Percentiles rank a stretch among this genome's conserved stretches.
These are phyloP conservation scores for Cryomyces antarcticus DNA, from an alignment of 495 filamentous ascomycete genomes.

Conservation along the genomic window DNA sequence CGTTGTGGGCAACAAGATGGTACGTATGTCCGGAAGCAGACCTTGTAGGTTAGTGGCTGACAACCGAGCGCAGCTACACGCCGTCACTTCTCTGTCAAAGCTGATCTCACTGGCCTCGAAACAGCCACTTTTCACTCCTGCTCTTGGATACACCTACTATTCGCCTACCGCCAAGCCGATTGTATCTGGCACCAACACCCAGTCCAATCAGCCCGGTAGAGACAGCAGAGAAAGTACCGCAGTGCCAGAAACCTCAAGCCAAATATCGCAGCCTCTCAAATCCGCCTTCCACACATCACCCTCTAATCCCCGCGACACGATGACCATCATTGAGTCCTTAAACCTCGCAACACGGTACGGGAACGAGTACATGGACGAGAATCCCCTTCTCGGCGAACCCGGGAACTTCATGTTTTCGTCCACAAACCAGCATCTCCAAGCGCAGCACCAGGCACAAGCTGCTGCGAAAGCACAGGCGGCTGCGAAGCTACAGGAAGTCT, in stretches of 20 bases:
- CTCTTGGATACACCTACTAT: slow-evolving; percentile 54
- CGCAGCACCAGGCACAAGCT: slow-evolving; percentile 1
- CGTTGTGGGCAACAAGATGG: slow-evolving; percentile 55
- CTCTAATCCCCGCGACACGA: slow-evolving; percentile 2
- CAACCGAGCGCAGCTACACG: slow-evolving; percentile 26
- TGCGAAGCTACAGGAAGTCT: not conserved
- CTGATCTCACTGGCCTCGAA: slow-evolving; percentile 39
- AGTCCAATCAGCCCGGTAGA: not conserved
- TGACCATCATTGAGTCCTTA: slow-evolving; percentile 12
- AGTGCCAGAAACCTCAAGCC: not conserved
- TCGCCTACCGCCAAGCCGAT: slow-evolving; percentile 25
- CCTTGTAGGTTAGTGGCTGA: no score
- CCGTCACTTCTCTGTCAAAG: slow-evolving; percentile 42
- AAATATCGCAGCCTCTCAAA: not conserved
- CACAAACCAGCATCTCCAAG: slow-evolving; percentile 13
- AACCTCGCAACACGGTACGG: slow-evolving; percentile 8
- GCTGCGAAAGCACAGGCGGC: slow-evolving; percentile 3
- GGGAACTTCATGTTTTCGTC: slow-evolving; percentile 65
- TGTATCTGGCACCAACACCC: slow-evolving; percentile 24
- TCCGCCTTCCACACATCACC: not conserved
- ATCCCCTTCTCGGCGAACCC: slow-evolving; percentile 65
- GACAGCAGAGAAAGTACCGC: not conserved
- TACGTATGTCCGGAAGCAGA: slow-evolving; percentile 18
- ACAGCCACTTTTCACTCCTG: slow-evolving; percentile 51
- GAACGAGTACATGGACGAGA: slow-evolving; percentile 76